Evolutionary conservation across 2,329 filamentous ascomycete genomes (phyloP).

Genomic region (Herpotrichia juniperi): DNA sequence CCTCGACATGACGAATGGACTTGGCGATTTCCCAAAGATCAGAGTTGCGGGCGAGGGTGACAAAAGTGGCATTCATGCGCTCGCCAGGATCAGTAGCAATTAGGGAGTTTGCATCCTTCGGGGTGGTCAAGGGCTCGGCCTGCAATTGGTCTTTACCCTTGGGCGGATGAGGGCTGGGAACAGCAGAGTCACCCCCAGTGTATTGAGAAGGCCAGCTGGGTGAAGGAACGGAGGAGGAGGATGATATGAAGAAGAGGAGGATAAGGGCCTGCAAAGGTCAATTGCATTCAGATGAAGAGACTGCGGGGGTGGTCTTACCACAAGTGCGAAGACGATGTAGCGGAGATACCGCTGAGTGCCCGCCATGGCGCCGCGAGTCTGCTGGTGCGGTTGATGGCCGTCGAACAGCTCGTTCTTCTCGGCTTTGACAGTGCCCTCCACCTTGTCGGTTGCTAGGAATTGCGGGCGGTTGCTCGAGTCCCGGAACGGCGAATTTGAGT

Average conservation of each 20-base stretch:
- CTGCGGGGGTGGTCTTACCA: conserved; percentile 64
- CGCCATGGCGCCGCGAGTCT: conserved; percentile 65
- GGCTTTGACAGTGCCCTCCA: conserved; percentile 30
- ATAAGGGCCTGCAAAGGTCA: conserved; percentile 61
- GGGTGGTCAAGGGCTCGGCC: conserved; percentile 36
- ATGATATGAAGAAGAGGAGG: conserved; percentile 83
- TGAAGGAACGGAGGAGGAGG: conserved; percentile 57
- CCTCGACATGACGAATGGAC: conserved; percentile 95
- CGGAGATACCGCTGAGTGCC: conserved; percentile 74
- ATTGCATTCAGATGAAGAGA: conserved; percentile 1
- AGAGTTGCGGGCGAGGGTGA: conserved; percentile 89
- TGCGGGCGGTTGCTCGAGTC: conserved; percentile 12
- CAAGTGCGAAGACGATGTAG: conserved; percentile 79
- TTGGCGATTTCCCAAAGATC: conserved; percentile 97
- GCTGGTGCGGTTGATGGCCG: conserved; percentile 14
- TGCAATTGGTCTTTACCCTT: conserved; percentile 15
- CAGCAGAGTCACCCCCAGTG: conserved; percentile 9
- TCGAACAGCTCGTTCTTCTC: conserved; percentile 29
- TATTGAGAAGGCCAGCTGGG: conserved; percentile 35
- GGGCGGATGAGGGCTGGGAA: conserved; percentile 18
- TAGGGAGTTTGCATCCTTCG: conserved; percentile 42
- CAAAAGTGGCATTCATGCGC: conserved; percentile 96
- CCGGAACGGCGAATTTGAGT: conserved; percentile 5
- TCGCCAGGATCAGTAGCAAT: conserved; percentile 64
- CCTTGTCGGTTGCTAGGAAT: conserved; percentile 24